Evolutionary conservation across 140 eudicot genomes (phyloP).

Genomic region (Anethum foeniculum): DNA sequence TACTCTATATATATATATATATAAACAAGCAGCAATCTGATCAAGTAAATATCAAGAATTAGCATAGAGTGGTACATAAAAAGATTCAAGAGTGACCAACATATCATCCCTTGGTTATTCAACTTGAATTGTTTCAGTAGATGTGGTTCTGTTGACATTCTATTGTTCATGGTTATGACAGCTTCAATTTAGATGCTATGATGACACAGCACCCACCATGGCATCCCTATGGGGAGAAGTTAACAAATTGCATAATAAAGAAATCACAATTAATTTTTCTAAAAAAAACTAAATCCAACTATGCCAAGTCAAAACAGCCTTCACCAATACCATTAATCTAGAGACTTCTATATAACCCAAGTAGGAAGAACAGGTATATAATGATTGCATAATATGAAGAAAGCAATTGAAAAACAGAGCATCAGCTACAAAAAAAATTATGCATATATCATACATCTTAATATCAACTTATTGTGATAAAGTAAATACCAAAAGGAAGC

Average conservation of each 20-base stretch:
- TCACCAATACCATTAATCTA: background rate
- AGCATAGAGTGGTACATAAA: background rate
- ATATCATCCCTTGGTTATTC: background rate
- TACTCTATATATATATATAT: background rate
- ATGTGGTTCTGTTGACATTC: background rate
- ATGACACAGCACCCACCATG: background rate
- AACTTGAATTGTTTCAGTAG: background rate
- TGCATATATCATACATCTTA: background rate
- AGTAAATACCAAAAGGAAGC: slow-evolving; percentile 82
- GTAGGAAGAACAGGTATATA: background rate
- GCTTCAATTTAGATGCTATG: background rate
- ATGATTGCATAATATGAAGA: background rate
- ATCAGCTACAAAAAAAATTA: background rate
- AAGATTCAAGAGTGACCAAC: background rate
- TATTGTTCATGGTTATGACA: background rate
- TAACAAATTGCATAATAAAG: background rate
- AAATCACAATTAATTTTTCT: background rate
- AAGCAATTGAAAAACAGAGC: background rate
- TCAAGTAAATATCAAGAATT: background rate
- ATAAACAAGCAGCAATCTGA: background rate
- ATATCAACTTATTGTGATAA: background rate
- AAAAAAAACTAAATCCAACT: background rate
- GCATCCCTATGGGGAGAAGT: background rate
- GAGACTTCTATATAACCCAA: background rate
- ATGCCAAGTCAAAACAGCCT: background rate